Evolutionary conservation across 306 rosid genomes (phyloP).

Genomic region (Prunus dulcis): DNA sequence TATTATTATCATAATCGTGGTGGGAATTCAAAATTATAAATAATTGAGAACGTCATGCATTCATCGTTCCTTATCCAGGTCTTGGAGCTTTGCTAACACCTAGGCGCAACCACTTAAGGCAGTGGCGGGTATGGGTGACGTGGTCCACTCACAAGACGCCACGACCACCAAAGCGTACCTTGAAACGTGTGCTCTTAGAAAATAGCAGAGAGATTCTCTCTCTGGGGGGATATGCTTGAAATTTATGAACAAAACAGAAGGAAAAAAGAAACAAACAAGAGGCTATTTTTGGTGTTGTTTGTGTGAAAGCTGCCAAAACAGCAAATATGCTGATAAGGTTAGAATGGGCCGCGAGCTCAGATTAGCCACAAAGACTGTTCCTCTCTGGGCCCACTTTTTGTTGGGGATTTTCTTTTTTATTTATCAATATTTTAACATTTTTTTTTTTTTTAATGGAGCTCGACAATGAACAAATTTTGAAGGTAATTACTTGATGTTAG

Average conservation of each 20-base stretch:
- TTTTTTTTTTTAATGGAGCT: too few species aligned
- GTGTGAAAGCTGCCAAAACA: neutral
- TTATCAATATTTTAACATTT: too few species aligned
- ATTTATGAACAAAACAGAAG: too few species aligned
- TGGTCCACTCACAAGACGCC: conserved; percentile 16
- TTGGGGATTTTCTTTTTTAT: neutral
- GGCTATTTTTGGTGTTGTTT: too few species aligned
- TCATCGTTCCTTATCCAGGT: conserved; percentile 49
- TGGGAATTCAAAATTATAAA: too few species aligned
- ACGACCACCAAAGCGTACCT: neutral
- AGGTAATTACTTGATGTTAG: too few species aligned
- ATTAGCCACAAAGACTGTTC: conserved; percentile 16
- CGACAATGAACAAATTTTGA: too few species aligned
- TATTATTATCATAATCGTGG: too few species aligned
- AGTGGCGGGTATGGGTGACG: neutral
- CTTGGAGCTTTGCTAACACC: conserved; percentile 27
- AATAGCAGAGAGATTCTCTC: too few species aligned
- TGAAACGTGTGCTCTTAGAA: too few species aligned
- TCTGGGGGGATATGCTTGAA: neutral
- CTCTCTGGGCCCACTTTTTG: conserved; percentile 9
- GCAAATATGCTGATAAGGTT: conserved; percentile 12
- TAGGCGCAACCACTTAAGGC: conserved; percentile 13
- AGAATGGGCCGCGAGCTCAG: conserved; percentile 1
- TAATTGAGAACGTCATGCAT: too few species aligned
- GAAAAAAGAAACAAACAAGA: too few species aligned